phyloP scores from a whole-genome alignment of 225 moss, liverwort and hornwort genomes.

The Pseudoscleropodium purum region DNA sequence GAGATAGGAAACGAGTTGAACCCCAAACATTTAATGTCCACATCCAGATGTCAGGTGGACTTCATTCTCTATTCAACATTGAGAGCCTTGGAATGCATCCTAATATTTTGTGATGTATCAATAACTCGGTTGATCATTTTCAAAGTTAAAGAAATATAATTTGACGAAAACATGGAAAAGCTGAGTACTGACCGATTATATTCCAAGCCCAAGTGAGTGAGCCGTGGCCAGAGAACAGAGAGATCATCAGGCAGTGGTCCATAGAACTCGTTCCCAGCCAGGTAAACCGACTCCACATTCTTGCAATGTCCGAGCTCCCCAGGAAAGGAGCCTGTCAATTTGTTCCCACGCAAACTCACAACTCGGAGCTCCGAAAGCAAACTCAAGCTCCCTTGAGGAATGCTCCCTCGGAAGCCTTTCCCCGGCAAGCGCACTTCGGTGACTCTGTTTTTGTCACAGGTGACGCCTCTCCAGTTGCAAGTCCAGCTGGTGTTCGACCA shows the following conservation, averaged over 20 bases:
- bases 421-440: slow-evolving; percentile 30
- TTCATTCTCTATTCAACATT: not conserved
- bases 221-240: slow-evolving; percentile 43
- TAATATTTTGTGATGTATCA: no score
- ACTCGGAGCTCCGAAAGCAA: slow-evolving; percentile 53
- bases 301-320: slow-evolving; percentile 42
- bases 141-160: not conserved
- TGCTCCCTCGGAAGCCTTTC: slow-evolving; percentile 21
- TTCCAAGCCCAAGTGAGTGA: slow-evolving; percentile 56
- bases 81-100: not conserved
- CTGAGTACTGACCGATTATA: slow-evolving; percentile 24
- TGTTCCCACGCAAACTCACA: slow-evolving; percentile 74
- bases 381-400: slow-evolving; percentile 37
- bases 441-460: slow-evolving; percentile 17
- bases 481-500: slow-evolving; percentile 28
- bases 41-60: not conserved
- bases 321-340: slow-evolving; percentile 44
- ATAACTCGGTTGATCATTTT: not conserved
- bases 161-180: not conserved
- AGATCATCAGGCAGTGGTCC: slow-evolving; percentile 54
- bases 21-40: not conserved
- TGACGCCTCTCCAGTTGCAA: slow-evolving; percentile 35
- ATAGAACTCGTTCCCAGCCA: slow-evolving; percentile 50
- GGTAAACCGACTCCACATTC: slow-evolving; percentile 33
- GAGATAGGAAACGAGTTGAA: not conserved